A percentile compares a stretch with the other conserved stretches of the same genome.
These are phyloP conservation scores for Aureobasidium lini DNA, from an alignment of 2,329 filamentous ascomycete genomes.

Conservation along the genomic window DNA sequence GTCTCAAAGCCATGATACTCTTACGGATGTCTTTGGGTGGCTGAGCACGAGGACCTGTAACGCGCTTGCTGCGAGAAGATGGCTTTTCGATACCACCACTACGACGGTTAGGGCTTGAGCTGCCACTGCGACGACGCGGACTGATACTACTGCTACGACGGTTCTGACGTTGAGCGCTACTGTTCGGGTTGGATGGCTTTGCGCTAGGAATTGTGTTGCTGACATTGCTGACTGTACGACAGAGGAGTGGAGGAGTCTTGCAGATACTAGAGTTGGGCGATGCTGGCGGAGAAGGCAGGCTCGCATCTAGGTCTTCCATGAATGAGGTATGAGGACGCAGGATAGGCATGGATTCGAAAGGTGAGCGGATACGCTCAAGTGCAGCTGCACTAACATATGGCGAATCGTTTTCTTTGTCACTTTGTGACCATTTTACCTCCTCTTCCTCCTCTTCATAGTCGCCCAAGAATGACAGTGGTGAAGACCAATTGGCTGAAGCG, in stretches of 20 bases:
- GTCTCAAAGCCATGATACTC: conserved; percentile 33
- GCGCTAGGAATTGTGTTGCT: background rate
- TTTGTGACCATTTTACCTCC: background rate
- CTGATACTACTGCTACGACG: background rate
- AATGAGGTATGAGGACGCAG: conserved; percentile 2
- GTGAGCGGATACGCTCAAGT: background rate
- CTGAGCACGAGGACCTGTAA: conserved; percentile 26
- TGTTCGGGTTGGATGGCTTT: background rate
- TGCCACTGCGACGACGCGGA: background rate
- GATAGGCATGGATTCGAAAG: conserved; percentile 2
- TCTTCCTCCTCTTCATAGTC: background rate
- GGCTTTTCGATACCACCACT: background rate
- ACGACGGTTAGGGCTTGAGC: background rate
- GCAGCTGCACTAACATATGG: background rate
- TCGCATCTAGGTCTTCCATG: conserved; percentile 1
- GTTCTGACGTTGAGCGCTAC: background rate
- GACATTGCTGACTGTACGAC: background rate
- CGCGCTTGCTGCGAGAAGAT: background rate
- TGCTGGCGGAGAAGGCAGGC: background rate
- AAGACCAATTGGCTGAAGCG: background rate
- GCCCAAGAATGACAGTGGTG: background rate
- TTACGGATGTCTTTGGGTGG: conserved; percentile 32
- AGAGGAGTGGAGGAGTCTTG: background rate
- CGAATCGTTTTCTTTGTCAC: background rate
- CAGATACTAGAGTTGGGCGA: conserved; percentile 6